Percentiles rank a stretch among this genome's conserved stretches.
Evolutionary conservation across 1,284 basidiomycete genomes (phyloP).

Genomic region (Pseudozyma tsukubaensis): DNA sequence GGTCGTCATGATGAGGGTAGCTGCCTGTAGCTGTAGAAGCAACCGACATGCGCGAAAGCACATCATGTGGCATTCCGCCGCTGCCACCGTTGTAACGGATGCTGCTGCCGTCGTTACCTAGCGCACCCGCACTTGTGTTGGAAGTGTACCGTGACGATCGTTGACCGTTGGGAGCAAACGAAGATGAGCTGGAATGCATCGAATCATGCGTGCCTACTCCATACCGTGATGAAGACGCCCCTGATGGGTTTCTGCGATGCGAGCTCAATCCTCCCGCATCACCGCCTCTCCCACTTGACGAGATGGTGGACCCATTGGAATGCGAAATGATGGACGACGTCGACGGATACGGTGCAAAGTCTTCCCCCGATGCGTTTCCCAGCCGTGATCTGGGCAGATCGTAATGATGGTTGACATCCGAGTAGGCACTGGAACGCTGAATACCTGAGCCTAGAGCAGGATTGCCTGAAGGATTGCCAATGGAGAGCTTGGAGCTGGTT

Average conservation of each 20-base stretch:
- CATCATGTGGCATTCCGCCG: constrained; percentile 24
- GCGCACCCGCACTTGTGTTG: constrained; percentile 16
- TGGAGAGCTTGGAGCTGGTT: constrained; percentile 36
- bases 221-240: constrained; percentile 36
- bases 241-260: constrained; percentile 38
- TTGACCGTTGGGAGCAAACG: constrained; percentile 18
- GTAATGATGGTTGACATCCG: constrained; percentile 15
- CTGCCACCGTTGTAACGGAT: constrained; percentile 22
- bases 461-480: constrained; percentile 46
- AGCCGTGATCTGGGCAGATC: constrained; percentile 20
- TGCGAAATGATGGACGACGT: constrained; percentile 43
- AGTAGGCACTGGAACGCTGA: constrained; percentile 42
- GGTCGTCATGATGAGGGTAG: constrained; percentile 19
- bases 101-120: constrained; percentile 10
- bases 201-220: constrained; percentile 37
- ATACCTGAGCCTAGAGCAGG: constrained; percentile 39
- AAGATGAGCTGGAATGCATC: constrained; percentile 32
- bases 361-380: constrained; percentile 16
- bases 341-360: constrained; percentile 22
- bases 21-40: constrained; percentile 27
- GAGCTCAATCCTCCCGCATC: constrained; percentile 12
- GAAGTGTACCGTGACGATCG: constrained; percentile 46
- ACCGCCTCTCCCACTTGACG: constrained; percentile 11
- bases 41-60: constrained; percentile 34
- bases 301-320: constrained; percentile 30